Evolutionary conservation across 1,284 basidiomycete genomes (phyloP).

Genomic region (Pseudozyma pruni): DNA sequence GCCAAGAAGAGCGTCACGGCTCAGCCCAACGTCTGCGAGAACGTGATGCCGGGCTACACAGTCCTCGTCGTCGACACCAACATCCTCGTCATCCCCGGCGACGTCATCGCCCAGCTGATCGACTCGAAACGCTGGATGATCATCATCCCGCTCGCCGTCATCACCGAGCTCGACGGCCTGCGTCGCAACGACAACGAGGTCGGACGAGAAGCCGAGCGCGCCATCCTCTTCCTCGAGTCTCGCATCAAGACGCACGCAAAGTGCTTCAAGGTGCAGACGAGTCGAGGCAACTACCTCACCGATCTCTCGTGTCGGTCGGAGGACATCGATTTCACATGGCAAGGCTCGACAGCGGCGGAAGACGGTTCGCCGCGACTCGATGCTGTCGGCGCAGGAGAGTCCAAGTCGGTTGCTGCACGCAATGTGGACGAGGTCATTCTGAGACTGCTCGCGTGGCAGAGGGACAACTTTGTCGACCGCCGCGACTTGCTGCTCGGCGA

Average conservation of each 20-base stretch:
- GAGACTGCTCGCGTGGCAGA: slow-evolving; percentile 89
- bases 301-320: slow-evolving; percentile 86
- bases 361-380: slow-evolving; percentile 18
- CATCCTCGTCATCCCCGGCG: slow-evolving; percentile 74
- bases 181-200: slow-evolving; percentile 78
- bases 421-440: slow-evolving; percentile 96
- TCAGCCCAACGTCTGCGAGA: slow-evolving; percentile 9
- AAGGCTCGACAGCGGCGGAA: slow-evolving; percentile 5
- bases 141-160: slow-evolving; percentile 80
- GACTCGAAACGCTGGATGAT: slow-evolving; percentile 86
- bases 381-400: slow-evolving; percentile 7
- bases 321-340: slow-evolving; percentile 77
- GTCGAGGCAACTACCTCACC: slow-evolving; percentile 89
- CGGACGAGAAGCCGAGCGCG: slow-evolving; percentile 73
- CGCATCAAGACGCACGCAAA: slow-evolving; percentile 78
- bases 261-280: slow-evolving; percentile 92
- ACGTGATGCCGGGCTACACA: slow-evolving; percentile 84
- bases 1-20: slow-evolving; percentile 58
- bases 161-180: slow-evolving; percentile 95
- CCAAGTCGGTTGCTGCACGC: slow-evolving; percentile 72
- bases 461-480: slow-evolving; percentile 89
- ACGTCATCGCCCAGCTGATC: slow-evolving; percentile 73
- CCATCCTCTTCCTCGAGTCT: slow-evolving; percentile 79
- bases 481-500: slow-evolving; percentile 72
- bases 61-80: slow-evolving; percentile 94